Base-by-base conservation (phyloP, 2,329 filamentous ascomycete species). In the Emmonsiellopsis sp. region DNA sequence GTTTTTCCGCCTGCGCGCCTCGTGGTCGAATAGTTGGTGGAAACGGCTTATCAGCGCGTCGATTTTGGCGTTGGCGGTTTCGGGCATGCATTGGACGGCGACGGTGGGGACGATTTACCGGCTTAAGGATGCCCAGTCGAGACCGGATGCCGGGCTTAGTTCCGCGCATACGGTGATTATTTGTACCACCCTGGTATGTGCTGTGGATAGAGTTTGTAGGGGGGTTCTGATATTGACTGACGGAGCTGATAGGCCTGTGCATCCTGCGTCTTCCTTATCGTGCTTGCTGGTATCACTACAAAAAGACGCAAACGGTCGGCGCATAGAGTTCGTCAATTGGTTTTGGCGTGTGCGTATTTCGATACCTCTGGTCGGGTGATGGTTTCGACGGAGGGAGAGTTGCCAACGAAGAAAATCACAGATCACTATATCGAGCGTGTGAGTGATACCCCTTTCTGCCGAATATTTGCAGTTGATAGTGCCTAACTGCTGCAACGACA, bases 51-150 rank as follows among this genome's bases (percentile, higher is more conserved):
- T 83, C 2, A 87, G 84, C 56, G 85, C 85, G 8, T 70, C 82
- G 45, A 69, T 90, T 15, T 76, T 94, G 41, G 86, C 87, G 7
- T 76, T 80, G 13, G 87, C 86, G 41, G 86, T 93, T 2, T 90
- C 85, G 8, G 87, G 87, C 1, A 93, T 94, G 89, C 89, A 94
- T 70, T 94, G 88, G 86, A 85, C 85, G 53, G 89, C 86, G 34
- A 79, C 85, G 3, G 77, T 81, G 9, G 87, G 87, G 13, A 93
- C 87, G 3, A 66, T 69, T 7, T 93, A 91, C 66, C 76, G 76
- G 43, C 68, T 88, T 50, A 68, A 78, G 58, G 65, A 75, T 44
- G 66, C 77, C 50, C 72, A 74, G 48, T 59, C 72, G 34, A 60
- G 58, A 35, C 55, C 65, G 11, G 67, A 63, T 42, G 71, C 71